Evolutionary conservation across 2,329 filamentous ascomycete genomes (phyloP).

Genomic region (Ophiosphaerella narmari): DNA sequence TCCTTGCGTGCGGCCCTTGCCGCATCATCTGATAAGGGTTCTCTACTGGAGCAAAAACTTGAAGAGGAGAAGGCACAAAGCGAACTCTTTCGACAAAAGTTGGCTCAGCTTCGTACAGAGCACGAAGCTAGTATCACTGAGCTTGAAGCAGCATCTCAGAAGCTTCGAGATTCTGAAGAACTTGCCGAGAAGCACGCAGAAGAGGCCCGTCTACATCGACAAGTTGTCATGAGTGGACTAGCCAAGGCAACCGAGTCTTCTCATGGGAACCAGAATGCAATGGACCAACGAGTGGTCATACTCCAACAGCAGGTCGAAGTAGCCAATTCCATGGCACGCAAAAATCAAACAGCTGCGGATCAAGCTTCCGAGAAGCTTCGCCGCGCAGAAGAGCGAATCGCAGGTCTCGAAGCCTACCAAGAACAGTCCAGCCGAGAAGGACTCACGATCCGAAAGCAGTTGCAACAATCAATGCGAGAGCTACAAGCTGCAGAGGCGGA

Average conservation of each 20-base stretch:
- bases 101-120: conserved; percentile 77
- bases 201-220: conserved; percentile 83
- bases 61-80: conserved; percentile 79
- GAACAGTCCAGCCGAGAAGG: conserved; percentile 95
- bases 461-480: conserved; percentile 83
- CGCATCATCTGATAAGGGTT: conserved; percentile 77
- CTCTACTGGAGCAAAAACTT: conserved; percentile 77
- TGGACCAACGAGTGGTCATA: conserved; percentile 68
- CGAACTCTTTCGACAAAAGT: conserved; percentile 75
- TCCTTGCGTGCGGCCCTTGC: conserved; percentile 77
- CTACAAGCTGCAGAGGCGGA: conserved; percentile 79
- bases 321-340: conserved; percentile 79
- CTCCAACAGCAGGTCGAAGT: conserved; percentile 80
- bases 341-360: conserved; percentile 89
- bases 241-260: conserved; percentile 70
- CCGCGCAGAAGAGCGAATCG: conserved; percentile 93
- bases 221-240: conserved; percentile 80
- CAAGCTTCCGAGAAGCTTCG: conserved; percentile 84
- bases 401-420: conserved; percentile 93
- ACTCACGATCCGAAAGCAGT: conserved; percentile 83
- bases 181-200: conserved; percentile 83
- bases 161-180: conserved; percentile 84
- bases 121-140: conserved; percentile 81
- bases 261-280: conserved; percentile 53
- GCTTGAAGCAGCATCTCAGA: conserved; percentile 72